A percentile compares a stretch with the other conserved stretches of the same genome.
Conservation (phyloP, 768 basidiomycete genomes). For the Phlebiopsis flavidoalba region DNA sequence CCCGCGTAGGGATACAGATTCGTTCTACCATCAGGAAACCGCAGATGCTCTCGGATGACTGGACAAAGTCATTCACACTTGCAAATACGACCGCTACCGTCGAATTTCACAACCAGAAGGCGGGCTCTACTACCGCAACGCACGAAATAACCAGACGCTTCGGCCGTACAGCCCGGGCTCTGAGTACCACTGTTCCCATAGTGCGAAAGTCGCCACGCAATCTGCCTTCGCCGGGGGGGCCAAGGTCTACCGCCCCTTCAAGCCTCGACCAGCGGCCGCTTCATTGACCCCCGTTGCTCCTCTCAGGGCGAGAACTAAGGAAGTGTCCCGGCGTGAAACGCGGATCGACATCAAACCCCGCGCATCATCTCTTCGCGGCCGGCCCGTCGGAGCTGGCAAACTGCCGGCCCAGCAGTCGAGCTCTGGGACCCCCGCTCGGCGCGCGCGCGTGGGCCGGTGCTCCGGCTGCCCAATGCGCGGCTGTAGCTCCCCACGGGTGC, state of each 20-base stretch:
- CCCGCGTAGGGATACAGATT: background rate
- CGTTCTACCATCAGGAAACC: background rate
- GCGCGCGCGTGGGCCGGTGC: slow-evolving; percentile 65
- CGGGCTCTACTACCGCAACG: slow-evolving; percentile 84
- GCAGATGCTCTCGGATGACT: slow-evolving; percentile 93
- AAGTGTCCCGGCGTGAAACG: slow-evolving; percentile 85
- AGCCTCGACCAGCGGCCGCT: slow-evolving; percentile 95
- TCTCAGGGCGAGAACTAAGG: slow-evolving; percentile 42
- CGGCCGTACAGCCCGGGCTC: slow-evolving; percentile 72
- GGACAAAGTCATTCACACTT: slow-evolving; percentile 97
- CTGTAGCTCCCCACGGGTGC: slow-evolving; percentile 41
- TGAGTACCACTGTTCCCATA: slow-evolving; percentile 96
- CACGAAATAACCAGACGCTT: slow-evolving; percentile 91
- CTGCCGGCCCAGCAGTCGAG: slow-evolving; percentile 83
- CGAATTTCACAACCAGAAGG: slow-evolving; percentile 92
- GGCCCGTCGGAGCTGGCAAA: slow-evolving; percentile 86
- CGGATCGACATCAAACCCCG: slow-evolving; percentile 89
- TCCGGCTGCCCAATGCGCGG: slow-evolving; percentile 53
- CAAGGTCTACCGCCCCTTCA: slow-evolving; percentile 87
- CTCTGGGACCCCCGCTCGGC: slow-evolving; percentile 95
- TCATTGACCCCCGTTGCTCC: slow-evolving; percentile 74
- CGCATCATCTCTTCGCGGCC: slow-evolving; percentile 85
- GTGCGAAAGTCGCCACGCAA: slow-evolving; percentile 61
- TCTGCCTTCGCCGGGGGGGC: slow-evolving; percentile 82
- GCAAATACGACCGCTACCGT: slow-evolving; percentile 88